Percentiles rank a stretch among this genome's conserved stretches.
These are phyloP conservation scores for Megacollybia platyphylla DNA, from an alignment of 1,284 basidiomycete species.

Conservation along the genomic window DNA sequence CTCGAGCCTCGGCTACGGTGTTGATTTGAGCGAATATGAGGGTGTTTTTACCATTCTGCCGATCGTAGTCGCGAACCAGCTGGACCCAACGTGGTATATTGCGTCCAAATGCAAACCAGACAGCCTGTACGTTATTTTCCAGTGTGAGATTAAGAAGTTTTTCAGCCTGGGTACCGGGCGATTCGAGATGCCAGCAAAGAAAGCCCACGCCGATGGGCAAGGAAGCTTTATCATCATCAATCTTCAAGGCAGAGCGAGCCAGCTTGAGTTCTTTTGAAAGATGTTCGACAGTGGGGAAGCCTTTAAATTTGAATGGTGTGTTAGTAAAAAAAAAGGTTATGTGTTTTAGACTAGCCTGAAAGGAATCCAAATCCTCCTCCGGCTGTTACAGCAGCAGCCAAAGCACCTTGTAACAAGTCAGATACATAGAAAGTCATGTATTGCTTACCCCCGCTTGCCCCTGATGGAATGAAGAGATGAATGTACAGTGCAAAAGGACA, in stretches of 20 bases:
- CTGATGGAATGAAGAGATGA: slow-evolving; percentile 7
- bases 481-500: slow-evolving; percentile 13
- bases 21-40: slow-evolving; percentile 51
- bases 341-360: slow-evolving; percentile 46
- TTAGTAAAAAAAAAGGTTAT: not conserved
- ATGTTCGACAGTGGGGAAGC: slow-evolving; percentile 26
- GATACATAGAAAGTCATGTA: not conserved
- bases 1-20: slow-evolving; percentile 41
- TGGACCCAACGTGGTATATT: slow-evolving; percentile 46
- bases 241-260: slow-evolving; percentile 26
- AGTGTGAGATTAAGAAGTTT: slow-evolving; percentile 35
- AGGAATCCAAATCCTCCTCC: slow-evolving; percentile 51
- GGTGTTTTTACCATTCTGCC: slow-evolving; percentile 26
- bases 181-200: slow-evolving; percentile 55
- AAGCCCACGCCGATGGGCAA: slow-evolving; percentile 66
- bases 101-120: slow-evolving; percentile 65
- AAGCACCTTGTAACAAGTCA: slow-evolving; percentile 19
- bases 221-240: slow-evolving; percentile 14
- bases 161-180: slow-evolving; percentile 19
- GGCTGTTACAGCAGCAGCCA: slow-evolving; percentile 49
- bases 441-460: slow-evolving; percentile 11
- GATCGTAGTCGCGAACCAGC: slow-evolving; percentile 40
- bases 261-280: slow-evolving; percentile 35
- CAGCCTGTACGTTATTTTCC: slow-evolving; percentile 41
- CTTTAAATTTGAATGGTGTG: slow-evolving; percentile 16